Conservation (phyloP, 2,329 filamentous ascomycete genomes). For the Colletotrichum sp. region DNA sequence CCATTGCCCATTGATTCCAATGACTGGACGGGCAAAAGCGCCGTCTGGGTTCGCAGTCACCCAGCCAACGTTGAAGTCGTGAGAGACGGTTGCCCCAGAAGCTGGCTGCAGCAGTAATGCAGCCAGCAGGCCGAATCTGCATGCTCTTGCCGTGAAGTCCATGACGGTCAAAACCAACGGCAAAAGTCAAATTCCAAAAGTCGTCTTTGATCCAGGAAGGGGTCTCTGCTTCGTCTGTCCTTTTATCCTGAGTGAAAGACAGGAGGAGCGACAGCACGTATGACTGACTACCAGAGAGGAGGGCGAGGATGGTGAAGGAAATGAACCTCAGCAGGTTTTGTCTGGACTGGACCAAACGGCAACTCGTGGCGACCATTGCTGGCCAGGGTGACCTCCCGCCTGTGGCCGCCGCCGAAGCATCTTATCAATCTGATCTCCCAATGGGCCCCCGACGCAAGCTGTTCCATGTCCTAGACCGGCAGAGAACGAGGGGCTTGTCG, state of each 20-base stretch:
- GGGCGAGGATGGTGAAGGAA: not conserved
- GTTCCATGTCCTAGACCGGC: not conserved
- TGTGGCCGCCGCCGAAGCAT: not conserved
- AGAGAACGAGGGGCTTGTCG: not conserved
- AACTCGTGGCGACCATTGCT: slow-evolving; percentile 2
- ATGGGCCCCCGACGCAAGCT: not conserved
- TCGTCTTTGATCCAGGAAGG: not conserved
- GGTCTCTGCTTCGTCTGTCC: not conserved
- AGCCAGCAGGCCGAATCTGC: not conserved
- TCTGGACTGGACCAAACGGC: not conserved
- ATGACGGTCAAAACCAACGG: not conserved
- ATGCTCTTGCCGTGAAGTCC: not conserved
- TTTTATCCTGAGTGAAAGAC: not conserved
- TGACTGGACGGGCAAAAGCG: slow-evolving; percentile 65
- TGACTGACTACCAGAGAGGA: not conserved
- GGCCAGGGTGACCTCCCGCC: not conserved
- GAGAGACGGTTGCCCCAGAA: slow-evolving; percentile 49
- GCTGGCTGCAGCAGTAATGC: slow-evolving; percentile 14
- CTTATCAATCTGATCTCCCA: slow-evolving; percentile 21
- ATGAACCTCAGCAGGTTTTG: not conserved
- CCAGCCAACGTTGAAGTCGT: slow-evolving; percentile 76
- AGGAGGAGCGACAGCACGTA: not conserved
- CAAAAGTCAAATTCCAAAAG: not conserved
- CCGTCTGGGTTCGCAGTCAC: slow-evolving; percentile 76
- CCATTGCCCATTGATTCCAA: slow-evolving; percentile 81